These are phyloP conservation scores for Venturia oleaginea DNA, from an alignment of 2,329 filamentous ascomycete genomes.

Conservation along the genomic window DNA sequence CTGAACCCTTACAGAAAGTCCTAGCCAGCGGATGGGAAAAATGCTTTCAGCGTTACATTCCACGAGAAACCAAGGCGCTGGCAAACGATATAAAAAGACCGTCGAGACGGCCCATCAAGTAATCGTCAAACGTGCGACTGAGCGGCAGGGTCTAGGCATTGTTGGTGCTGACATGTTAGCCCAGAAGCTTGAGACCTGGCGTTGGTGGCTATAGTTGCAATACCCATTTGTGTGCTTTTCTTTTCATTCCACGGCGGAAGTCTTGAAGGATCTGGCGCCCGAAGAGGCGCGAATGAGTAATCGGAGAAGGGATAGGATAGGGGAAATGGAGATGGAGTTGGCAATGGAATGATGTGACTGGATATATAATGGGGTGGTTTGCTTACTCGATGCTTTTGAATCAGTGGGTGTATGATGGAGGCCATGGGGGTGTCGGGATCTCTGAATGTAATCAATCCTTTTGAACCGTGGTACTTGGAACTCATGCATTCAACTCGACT, in stretches of 20 bases:
- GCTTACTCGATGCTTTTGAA: too few species aligned
- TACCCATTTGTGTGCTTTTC: background rate
- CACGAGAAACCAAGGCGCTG: constrained; percentile 31
- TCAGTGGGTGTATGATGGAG: too few species aligned
- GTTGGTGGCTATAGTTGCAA: background rate
- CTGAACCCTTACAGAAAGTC: constrained; percentile 30
- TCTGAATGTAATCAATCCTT: too few species aligned
- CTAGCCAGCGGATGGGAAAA: constrained; percentile 36
- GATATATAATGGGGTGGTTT: background rate
- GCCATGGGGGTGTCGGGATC: too few species aligned
- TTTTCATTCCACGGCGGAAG: background rate
- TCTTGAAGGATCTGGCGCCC: background rate
- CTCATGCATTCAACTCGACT: too few species aligned
- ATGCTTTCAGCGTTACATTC: constrained; percentile 35
- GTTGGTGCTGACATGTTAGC: constrained; percentile 32
- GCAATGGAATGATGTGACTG: background rate
- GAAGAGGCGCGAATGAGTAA: background rate
- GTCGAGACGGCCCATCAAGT: constrained; percentile 34
- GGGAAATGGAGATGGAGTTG: background rate
- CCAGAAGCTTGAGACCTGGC: constrained; percentile 31
- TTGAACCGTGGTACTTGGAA: too few species aligned
- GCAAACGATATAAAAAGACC: constrained; percentile 23
- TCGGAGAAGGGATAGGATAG: background rate
- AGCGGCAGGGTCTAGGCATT: constrained; percentile 28
- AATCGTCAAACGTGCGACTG: constrained; percentile 31